Base-by-base conservation (phyloP, 108 stramenopile genomes). In the Pseudonitzschia multistriata region DNA sequence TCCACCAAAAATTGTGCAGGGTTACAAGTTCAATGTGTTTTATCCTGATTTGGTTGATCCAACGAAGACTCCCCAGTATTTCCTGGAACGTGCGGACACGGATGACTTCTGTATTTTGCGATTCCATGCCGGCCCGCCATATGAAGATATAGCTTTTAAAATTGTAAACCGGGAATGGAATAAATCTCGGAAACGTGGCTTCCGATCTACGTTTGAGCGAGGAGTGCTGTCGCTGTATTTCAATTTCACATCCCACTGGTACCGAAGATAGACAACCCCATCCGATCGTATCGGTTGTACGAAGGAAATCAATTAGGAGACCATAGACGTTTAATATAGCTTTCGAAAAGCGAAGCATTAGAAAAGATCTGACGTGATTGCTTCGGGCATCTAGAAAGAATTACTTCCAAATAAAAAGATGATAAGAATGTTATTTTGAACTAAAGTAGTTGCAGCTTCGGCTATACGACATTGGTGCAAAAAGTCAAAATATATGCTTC, bases 71-170 rank as follows among this genome's bases (percentile, higher is more conserved):
- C 99, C 99, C 10, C 87, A 89, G 59, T 99, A 85, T 71, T 79
- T 78, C 55, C 53, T 99, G 76, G 97, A 98, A 73, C 70, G 71
- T 28, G 92, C 91, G 0, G 98, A 97, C 62, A 74, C 93, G 19
- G 83, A 94, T 30, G 92, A 98, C 2, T 98, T 97, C 69, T 96
- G 94, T 77, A 98, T 99, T 67, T 74, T 99, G 34, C 89, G 99
- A 29, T 99, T 99, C 81, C 82, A 77, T 61, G 98, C 96, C 28
- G 98, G 98, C 0, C 95, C 99, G 17, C 98, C 99, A 3, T 99
- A 99, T 77, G 96, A 98, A 78, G 99, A 99, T 79, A 73, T 99
- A 48, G 99, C 99, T 2, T 99, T 99, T 82, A 99, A 99, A 78
- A 98, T 98, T 56, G 89, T 99, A 72, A 99, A 99, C 74, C 79